Base-by-base conservation (phyloP, 345 rosid species). In the Salix caprea region DNA sequence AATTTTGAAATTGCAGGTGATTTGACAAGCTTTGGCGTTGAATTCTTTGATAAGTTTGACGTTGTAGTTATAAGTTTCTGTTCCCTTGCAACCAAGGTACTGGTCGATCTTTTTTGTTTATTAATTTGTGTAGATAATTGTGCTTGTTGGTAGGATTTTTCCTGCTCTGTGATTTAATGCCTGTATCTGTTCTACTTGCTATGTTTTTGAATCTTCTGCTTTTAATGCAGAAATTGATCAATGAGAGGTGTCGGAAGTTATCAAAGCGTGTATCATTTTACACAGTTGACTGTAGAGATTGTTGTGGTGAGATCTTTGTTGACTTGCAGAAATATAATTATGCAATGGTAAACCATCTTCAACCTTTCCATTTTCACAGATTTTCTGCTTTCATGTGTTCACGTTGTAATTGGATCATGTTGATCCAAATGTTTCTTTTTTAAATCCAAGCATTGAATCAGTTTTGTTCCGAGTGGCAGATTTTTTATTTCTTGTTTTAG, bases 231-330 rank as follows among this genome's bases (percentile, higher is more conserved):
- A 92, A 87, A 82, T 76, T 80, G 85, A 84, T 92, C 74, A 93
- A 93, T 64, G 92, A 90, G 80, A 92, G 87, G 75, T 96, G 99
- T 77, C 83, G 95, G 70, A 86, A 89, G 85, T 77, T 84, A 71
- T 70, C 86, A 13, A 96, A 92, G 85, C 93, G 88, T 9, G 83
- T 93, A 21, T 93, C 98, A 64, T 96, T 92, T 84, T 96, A 93
- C 77, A 82, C 91, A 0, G 91, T 93, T 48, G 98, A 93, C 58
- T 91, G 96, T 74, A 90, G 96, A 82, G 91, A 88, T 81, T 91
- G 92, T 7, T 90, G 88, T 70, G 98, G 97, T 69, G 97, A 96
- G 85, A 90, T 96, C 39, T 96, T 96, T 80, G 96, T 91, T 36
- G 98, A 96, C 79, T 83, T 96, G 78, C 94, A 89, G 81, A 82